phyloP scores from a whole-genome alignment of 306 rosid genomes.

The Cucurbita maxima region DNA sequence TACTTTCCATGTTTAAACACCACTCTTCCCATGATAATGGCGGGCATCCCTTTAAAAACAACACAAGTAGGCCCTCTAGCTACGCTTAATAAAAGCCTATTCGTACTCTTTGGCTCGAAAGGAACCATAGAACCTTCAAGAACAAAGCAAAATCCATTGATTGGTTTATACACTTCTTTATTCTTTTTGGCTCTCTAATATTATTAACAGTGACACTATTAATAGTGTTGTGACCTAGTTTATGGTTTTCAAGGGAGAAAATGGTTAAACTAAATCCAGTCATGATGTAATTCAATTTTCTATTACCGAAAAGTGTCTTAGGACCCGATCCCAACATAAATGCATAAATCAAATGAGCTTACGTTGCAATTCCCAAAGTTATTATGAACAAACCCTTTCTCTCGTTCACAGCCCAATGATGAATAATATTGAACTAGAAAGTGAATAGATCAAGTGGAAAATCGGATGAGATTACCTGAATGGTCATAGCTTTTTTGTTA shows the following conservation, averaged over 20 bases:
- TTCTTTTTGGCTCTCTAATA: neutral
- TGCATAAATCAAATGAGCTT: neutral
- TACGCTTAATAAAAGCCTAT: neutral
- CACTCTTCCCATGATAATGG: neutral
- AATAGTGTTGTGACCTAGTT: neutral
- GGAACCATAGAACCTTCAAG: neutral
- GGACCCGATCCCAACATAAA: neutral
- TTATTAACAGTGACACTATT: neutral
- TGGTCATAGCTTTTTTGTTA: slow-evolving; percentile 64
- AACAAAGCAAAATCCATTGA: neutral
- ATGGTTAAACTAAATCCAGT: neutral
- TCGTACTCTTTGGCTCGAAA: neutral
- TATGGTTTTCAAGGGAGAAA: neutral
- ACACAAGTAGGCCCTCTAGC: neutral
- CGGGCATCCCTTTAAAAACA: neutral
- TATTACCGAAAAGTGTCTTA: neutral
- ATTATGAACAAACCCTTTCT: neutral
- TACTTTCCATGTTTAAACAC: neutral
- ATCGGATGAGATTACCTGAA: slow-evolving; percentile 35
- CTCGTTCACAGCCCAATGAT: neutral
- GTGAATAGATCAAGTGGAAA: neutral
- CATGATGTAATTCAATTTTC: neutral
- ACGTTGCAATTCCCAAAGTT: neutral
- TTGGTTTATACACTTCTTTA: neutral
- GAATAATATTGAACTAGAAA: neutral